Conservation (phyloP, 2,329 filamentous ascomycete species). For the Lasiodiplodia sp. region DNA sequence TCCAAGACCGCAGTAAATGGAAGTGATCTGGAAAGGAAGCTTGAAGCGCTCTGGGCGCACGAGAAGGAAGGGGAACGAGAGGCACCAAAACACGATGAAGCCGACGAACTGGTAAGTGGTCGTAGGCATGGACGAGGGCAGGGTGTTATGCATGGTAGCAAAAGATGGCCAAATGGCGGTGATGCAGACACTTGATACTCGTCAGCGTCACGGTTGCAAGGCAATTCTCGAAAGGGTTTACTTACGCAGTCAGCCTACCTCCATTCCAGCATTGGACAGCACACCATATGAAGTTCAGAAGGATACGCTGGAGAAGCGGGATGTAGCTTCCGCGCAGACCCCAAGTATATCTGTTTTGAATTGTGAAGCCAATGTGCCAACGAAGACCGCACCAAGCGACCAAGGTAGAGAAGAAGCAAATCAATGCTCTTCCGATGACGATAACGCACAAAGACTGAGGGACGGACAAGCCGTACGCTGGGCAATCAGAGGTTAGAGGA, state of each 20-base stretch:
- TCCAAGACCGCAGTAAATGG: constrained; percentile 52
- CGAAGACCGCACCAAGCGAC: constrained; percentile 58
- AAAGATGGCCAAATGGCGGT: constrained; percentile 48
- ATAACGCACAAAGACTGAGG: constrained; percentile 58
- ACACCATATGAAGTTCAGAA: constrained; percentile 61
- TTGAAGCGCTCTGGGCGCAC: constrained; percentile 60
- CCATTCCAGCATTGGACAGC: constrained; percentile 55
- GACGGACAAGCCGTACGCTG: constrained; percentile 57
- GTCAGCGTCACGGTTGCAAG: not conserved
- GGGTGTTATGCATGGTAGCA: constrained; percentile 43
- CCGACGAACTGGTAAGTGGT: constrained; percentile 47
- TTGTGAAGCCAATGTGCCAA: constrained; percentile 61
- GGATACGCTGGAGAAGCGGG: constrained; percentile 55
- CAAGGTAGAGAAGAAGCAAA: constrained; percentile 53
- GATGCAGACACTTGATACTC: constrained; percentile 38
- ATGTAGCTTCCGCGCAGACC: constrained; percentile 59
- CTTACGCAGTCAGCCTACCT: constrained; percentile 40
- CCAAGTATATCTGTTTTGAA: constrained; percentile 60
- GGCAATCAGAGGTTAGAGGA: not conserved
- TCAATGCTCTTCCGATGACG: constrained; percentile 52
- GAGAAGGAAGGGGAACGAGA: constrained; percentile 55
- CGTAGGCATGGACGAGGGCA: constrained; percentile 43
- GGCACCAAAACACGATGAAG: constrained; percentile 45
- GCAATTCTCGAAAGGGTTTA: not conserved
- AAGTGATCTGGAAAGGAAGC: constrained; percentile 55